These are phyloP conservation scores for Lasiosphaeriaceae sp. DNA, from an alignment of 495 filamentous ascomycete genomes.

Conservation along the genomic window DNA sequence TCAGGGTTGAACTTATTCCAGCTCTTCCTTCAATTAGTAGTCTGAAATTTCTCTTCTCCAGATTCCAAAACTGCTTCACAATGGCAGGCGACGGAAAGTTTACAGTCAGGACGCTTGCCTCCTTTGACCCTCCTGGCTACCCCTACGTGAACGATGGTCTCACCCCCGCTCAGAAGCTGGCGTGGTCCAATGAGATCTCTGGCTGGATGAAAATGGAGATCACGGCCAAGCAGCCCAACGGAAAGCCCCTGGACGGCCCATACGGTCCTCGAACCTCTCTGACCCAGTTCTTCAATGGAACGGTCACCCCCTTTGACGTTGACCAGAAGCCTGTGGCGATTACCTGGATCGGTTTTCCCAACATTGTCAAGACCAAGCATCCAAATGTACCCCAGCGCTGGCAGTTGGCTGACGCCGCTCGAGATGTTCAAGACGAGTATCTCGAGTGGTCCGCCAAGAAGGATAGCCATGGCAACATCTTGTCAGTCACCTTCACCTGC, in stretches of 20 bases:
- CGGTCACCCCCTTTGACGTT: constrained; percentile 1
- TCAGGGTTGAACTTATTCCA: no score
- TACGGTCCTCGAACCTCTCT: background rate
- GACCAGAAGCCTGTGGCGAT: constrained; percentile 1
- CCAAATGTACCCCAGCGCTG: background rate
- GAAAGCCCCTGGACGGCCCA: no score
- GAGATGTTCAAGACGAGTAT: constrained; percentile 6
- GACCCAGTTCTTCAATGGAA: constrained; percentile 8
- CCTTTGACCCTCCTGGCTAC: constrained; percentile 2
- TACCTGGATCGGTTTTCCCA: constrained; percentile 7
- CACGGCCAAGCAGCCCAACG: no score
- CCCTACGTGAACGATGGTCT: constrained; percentile 3
- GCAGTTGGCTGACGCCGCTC: background rate
- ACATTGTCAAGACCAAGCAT: background rate
- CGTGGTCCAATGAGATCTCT: no score
- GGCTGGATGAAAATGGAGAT: no score
- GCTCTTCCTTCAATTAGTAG: no score
- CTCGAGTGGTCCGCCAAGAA: constrained; percentile 4
- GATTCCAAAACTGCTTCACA: no score
- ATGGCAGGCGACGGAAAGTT: no score
- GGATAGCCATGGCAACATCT: background rate
- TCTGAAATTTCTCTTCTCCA: no score
- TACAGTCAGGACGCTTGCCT: background rate
- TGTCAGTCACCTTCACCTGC: constrained; percentile 6
- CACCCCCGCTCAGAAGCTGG: constrained; percentile 3